Percentiles rank a stretch among this genome's conserved stretches.
Conservation (phyloP, 75 land plant genomes). For the Pinus albicaulis region DNA sequence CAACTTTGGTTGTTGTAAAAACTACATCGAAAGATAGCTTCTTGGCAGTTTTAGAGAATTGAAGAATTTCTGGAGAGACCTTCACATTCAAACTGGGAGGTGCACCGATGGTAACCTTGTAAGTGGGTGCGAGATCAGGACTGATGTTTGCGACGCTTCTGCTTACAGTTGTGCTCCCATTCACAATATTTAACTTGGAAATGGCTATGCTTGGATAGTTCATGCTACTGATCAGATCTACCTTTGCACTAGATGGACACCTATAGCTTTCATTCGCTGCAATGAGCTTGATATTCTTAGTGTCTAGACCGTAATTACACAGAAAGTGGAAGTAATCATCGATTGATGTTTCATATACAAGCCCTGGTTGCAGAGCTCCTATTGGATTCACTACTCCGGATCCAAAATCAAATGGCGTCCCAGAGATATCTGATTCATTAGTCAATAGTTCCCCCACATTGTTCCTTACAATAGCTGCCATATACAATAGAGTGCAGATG, state of each 20-base stretch:
- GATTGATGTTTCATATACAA: constrained; percentile 48
- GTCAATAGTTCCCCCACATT: constrained; percentile 34
- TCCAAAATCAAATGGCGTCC: constrained; percentile 69
- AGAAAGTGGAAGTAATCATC: constrained; percentile 55
- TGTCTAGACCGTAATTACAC: constrained; percentile 58
- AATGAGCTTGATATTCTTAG: constrained; percentile 26
- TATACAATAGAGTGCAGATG: neutral
- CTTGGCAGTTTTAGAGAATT: constrained; percentile 23
- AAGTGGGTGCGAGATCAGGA: constrained; percentile 31
- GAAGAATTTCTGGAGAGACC: constrained; percentile 41
- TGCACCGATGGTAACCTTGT: constrained; percentile 31
- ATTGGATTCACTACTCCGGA: constrained; percentile 62
- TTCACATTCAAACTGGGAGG: constrained; percentile 34
- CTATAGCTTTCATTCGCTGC: constrained; percentile 25
- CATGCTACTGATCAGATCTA: constrained; percentile 38
- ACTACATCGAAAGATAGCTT: constrained; percentile 43
- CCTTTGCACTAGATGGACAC: constrained; percentile 38
- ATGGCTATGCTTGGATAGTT: constrained; percentile 77
- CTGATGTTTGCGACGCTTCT: constrained; percentile 63
- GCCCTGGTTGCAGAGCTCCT: constrained; percentile 56
- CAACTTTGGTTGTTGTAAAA: constrained; percentile 16
- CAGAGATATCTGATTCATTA: constrained; percentile 25
- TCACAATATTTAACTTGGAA: constrained; percentile 21
- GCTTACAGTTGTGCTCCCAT: constrained; percentile 21
- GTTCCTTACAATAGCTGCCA: constrained; percentile 51